Evolutionary conservation across 2,329 filamentous ascomycete genomes (phyloP).

Genomic region (Phoma sp.): DNA sequence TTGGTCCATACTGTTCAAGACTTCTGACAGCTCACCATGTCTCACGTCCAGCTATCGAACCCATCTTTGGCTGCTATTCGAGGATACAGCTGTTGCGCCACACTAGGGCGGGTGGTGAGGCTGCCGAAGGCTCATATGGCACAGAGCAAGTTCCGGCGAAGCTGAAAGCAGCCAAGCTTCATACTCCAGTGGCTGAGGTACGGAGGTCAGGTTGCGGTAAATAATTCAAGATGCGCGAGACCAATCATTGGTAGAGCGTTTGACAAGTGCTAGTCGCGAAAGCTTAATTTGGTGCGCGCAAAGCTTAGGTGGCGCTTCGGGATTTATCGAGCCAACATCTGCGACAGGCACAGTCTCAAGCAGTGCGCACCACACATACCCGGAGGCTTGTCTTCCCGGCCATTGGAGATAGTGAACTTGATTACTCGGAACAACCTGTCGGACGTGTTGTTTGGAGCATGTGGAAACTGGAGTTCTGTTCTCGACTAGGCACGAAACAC

Average conservation of each 20-base stretch:
- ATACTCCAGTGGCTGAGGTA: conserved; percentile 13
- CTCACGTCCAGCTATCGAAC: conserved; percentile 19
- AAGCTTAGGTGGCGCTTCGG: conserved; percentile 15
- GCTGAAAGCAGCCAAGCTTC: conserved; percentile 13
- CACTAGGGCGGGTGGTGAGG: conserved; percentile 16
- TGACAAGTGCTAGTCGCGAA: not conserved
- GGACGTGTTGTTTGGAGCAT: conserved; percentile 1
- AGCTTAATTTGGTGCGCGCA: conserved; percentile 6
- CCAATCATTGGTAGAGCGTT: conserved; percentile 3
- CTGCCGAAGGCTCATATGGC: conserved; percentile 20
- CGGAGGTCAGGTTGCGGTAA: not conserved
- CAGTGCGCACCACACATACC: not conserved
- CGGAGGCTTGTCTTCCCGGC: conserved; percentile 1
- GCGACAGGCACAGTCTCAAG: conserved; percentile 14
- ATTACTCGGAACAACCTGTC: not conserved
- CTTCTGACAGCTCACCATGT: conserved; percentile 14
- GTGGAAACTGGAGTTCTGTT: conserved; percentile 12
- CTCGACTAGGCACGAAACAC: conserved; percentile 15
- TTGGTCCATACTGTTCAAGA: not conserved
- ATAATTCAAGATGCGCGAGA: not conserved
- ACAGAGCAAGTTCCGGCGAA: conserved; percentile 7
- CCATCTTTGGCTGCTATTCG: conserved; percentile 22
- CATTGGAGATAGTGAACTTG: not conserved
- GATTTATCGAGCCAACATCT: not conserved
- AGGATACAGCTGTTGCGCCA: conserved; percentile 14